Percentiles rank a stretch among this genome's conserved stretches.
Evolutionary conservation across 2,329 filamentous ascomycete genomes (phyloP).

Genomic region (Pyricularia pennisetigena): DNA sequence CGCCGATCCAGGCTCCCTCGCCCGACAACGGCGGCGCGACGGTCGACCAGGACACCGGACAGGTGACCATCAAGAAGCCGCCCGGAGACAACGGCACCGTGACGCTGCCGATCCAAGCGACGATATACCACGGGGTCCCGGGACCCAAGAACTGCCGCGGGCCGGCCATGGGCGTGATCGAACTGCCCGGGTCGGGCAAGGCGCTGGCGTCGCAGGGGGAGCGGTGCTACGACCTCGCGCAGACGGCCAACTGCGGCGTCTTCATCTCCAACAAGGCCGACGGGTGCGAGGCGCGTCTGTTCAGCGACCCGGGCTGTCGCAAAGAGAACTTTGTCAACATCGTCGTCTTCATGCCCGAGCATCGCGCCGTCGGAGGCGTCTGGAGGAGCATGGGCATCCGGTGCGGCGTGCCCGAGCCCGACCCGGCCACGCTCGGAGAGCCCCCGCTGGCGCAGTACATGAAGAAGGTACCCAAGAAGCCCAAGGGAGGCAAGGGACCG

Average conservation of each 20-base stretch:
- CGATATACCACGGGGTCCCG: slow-evolving; percentile 27
- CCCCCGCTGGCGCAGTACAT: slow-evolving; percentile 14
- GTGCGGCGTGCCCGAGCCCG: slow-evolving; percentile 20
- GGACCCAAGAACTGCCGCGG: slow-evolving; percentile 26
- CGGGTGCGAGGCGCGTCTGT: slow-evolving; percentile 26
- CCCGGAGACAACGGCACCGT: slow-evolving; percentile 25
- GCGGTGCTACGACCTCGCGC: slow-evolving; percentile 24
- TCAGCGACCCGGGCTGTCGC: slow-evolving; percentile 21
- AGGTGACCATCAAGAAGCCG: slow-evolving; percentile 30
- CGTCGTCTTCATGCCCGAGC: slow-evolving; percentile 25
- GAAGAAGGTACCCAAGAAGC: slow-evolving; percentile 7
- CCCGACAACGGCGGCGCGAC: not conserved
- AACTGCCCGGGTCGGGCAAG: slow-evolving; percentile 14
- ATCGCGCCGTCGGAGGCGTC: slow-evolving; percentile 20
- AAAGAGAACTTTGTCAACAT: slow-evolving; percentile 20
- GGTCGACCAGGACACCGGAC: slow-evolving; percentile 15
- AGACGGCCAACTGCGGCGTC: slow-evolving; percentile 21
- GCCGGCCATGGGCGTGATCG: slow-evolving; percentile 14
- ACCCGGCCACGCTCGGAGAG: slow-evolving; percentile 13
- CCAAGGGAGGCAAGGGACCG: not conserved
- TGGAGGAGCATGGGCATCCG: slow-evolving; percentile 24
- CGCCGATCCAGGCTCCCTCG: not conserved
- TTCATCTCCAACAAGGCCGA: slow-evolving; percentile 26
- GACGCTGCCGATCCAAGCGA: slow-evolving; percentile 35
- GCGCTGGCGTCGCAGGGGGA: slow-evolving; percentile 15